These are phyloP conservation scores for Viola pubescens DNA, from an alignment of 441 rosid species.

Conservation along the genomic window DNA sequence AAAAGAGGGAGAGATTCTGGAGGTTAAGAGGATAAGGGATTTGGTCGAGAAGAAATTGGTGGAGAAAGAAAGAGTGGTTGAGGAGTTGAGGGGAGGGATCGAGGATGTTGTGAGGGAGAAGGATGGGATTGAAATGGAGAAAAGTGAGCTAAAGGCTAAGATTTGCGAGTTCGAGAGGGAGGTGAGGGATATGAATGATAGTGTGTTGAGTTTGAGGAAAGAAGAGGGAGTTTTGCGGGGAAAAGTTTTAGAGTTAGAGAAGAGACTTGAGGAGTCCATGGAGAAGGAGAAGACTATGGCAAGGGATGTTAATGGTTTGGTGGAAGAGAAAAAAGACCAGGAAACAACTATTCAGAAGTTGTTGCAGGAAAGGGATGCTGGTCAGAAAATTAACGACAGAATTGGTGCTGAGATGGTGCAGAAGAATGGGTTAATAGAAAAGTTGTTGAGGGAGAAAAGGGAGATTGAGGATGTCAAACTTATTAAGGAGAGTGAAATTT, in stretches of 20 bases:
- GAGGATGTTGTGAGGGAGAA: slow-evolving; percentile 28
- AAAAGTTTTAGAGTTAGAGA: slow-evolving; percentile 35
- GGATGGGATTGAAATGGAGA: slow-evolving; percentile 33
- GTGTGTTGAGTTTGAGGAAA: slow-evolving; percentile 18
- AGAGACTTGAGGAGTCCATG: slow-evolving; percentile 20
- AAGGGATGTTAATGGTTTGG: slow-evolving; percentile 26
- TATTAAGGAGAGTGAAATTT: slow-evolving; percentile 33
- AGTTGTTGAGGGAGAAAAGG: slow-evolving; percentile 32
- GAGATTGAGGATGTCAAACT: slow-evolving; percentile 39
- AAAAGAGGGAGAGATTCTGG: slow-evolving; percentile 17
- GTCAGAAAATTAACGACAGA: slow-evolving; percentile 18
- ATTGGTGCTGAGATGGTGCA: slow-evolving; percentile 23
- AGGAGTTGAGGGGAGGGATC: slow-evolving; percentile 25
- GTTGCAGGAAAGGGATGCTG: slow-evolving; percentile 20
- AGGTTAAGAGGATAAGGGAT: slow-evolving; percentile 10
- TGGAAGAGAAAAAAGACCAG: slow-evolving; percentile 25
- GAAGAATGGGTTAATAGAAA: slow-evolving; percentile 26
- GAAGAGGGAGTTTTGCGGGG: slow-evolving; percentile 31
- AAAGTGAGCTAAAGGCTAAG: slow-evolving; percentile 22
- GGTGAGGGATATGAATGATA: slow-evolving; percentile 20
- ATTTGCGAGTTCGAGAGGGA: slow-evolving; percentile 39
- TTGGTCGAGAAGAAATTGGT: slow-evolving; percentile 22
- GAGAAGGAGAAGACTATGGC: slow-evolving; percentile 23
- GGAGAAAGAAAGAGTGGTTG: slow-evolving; percentile 22
- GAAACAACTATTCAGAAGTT: slow-evolving; percentile 23